Conservation (phyloP, 1,284 basidiomycete genomes). For the Neolentinus lepideus region DNA sequence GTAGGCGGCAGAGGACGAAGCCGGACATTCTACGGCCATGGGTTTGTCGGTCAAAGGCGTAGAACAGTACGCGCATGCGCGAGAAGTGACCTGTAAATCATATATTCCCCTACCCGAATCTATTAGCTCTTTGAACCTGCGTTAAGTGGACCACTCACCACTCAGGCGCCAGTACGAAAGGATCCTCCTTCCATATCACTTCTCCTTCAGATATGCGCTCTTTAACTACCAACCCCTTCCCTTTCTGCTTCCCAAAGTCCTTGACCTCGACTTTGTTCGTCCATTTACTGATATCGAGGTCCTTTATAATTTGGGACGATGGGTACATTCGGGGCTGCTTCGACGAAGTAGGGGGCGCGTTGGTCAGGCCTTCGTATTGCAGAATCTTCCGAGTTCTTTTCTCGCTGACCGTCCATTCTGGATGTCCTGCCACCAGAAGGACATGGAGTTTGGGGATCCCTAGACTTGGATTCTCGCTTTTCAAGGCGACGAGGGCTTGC, state of each 20-base stretch:
- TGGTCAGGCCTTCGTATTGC: constrained; percentile 48
- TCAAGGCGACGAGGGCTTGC: constrained; percentile 28
- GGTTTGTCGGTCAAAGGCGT: constrained; percentile 49
- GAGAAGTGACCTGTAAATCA: constrained; percentile 48
- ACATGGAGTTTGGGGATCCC: constrained; percentile 69
- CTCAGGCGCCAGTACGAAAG: constrained; percentile 64
- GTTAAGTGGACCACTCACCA: constrained; percentile 35
- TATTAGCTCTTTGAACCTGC: not conserved
- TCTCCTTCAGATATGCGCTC: constrained; percentile 65
- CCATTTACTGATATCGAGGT: constrained; percentile 55
- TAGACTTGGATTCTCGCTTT: constrained; percentile 49
- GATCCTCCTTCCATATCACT: constrained; percentile 78
- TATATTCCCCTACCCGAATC: constrained; percentile 55
- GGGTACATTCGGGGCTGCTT: constrained; percentile 33
- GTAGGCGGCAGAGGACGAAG: constrained; percentile 28
- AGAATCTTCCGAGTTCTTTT: constrained; percentile 71
- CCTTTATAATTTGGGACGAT: constrained; percentile 58
- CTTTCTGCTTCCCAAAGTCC: constrained; percentile 67
- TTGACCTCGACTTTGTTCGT: constrained; percentile 60
- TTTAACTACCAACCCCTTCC: constrained; percentile 78
- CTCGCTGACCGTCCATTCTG: constrained; percentile 74
- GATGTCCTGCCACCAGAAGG: constrained; percentile 48
- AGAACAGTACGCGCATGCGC: constrained; percentile 61
- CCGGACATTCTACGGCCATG: constrained; percentile 42
- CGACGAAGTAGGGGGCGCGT: constrained; percentile 13